Evolutionary conservation across 176 grass and related monocot species (phyloP), one percentile per base, ranked within the genome.

Genomic region (Luzula sylvatica): DNA sequence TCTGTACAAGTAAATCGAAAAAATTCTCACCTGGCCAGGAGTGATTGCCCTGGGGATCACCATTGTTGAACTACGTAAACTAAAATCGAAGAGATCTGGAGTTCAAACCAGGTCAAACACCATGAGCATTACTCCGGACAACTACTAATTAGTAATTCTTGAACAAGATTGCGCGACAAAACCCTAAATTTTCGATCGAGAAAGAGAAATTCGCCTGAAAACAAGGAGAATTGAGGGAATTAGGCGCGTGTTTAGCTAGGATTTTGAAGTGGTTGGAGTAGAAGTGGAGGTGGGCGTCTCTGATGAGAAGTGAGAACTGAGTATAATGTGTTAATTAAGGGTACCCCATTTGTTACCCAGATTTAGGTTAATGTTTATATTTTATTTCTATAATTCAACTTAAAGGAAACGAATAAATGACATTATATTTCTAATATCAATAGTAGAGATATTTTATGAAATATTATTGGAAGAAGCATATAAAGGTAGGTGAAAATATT

Each of bases 21-120:
- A 63, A 65, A 49, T 65, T 63, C 62, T 69, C 60, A 87, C 83
- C 78, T 82, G 83, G 49, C 83, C 78, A 20, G 83, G 65, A 44
- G 83, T 52, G 62, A 70, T 58, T 26, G 78, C 29, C 42, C 53
- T 52, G 18, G 83, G 70, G 49, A 48, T 35, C 53, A 30, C 74
- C 78, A 67, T 67, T 55, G 45, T 25, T 55, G 72, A 18, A 26
- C 52, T 50, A 19, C n/a, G n/a, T n/a, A n/a, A n/a, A n/a, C n/a
- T n/a, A 77, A 69, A 13, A 46, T 50, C 20, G 76, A 69, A 47
- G 70, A 56, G 59, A 82, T 64, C 60, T 64, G 19, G 43, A 64
- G 5, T 18, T 30, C 15, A 53, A 23, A 13, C 2, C 22, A 57
- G 58, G 43, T 50, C 69, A 78, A 58, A 74, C 64, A 61, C 19